These are phyloP conservation scores for Cardamine resedifolia DNA, from an alignment of 345 rosid species.

Conservation along the genomic window DNA sequence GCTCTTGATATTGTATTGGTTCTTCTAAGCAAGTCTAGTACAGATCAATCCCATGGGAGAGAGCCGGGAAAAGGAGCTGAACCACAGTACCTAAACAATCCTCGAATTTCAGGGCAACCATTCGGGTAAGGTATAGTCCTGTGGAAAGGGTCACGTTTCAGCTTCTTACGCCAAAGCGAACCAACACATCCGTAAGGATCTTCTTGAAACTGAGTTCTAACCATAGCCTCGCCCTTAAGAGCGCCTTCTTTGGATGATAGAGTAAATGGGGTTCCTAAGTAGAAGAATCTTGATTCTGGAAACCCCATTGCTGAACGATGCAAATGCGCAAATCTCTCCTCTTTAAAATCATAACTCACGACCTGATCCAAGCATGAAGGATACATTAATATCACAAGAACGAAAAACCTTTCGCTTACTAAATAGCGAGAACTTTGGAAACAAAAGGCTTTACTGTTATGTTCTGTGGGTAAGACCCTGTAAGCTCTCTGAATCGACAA, in stretches of 20 bases:
- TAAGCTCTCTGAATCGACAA: conserved; percentile 92
- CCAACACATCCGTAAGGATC: conserved; percentile 91
- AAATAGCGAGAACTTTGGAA: neutral
- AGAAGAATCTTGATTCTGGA: conserved; percentile 76
- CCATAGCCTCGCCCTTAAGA: conserved; percentile 78
- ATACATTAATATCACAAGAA: neutral
- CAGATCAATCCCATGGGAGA: conserved; percentile 69
- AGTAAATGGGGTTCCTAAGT: conserved; percentile 69
- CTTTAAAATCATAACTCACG: conserved; percentile 92
- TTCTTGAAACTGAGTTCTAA: conserved; percentile 70
- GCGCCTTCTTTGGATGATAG: conserved; percentile 67
- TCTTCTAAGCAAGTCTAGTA: conserved; percentile 25
- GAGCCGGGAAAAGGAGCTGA: conserved; percentile 63
- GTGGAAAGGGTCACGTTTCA: conserved; percentile 92
- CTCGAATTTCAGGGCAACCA: conserved; percentile 87
- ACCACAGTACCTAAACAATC: conserved; percentile 82
- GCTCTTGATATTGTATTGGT: neutral
- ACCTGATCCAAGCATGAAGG: conserved; percentile 47
- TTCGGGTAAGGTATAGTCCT: conserved; percentile 85
- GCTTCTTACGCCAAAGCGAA: conserved; percentile 74
- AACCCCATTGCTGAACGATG: conserved; percentile 84
- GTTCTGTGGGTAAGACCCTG: conserved; percentile 81
- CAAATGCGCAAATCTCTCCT: conserved; percentile 72
- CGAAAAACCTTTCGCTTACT: neutral
- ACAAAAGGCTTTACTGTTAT: conserved; percentile 66